Evolutionary conservation across 352 stramenopile genomes (phyloP), one percentile per base, ranked within the genome.

Genomic region (Pythium coloratum): DNA sequence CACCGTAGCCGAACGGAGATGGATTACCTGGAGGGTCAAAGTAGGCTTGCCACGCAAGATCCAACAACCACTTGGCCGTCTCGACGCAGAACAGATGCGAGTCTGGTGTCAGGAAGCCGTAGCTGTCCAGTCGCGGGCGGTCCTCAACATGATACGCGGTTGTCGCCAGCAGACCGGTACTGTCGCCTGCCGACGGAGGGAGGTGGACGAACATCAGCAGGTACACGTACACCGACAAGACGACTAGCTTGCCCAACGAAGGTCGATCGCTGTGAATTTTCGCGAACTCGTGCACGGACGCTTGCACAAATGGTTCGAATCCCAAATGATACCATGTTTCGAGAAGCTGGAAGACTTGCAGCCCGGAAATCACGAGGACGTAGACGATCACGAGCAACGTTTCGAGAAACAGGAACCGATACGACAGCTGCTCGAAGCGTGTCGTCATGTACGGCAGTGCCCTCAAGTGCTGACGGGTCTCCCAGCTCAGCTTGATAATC

Each of bases 1-100:
- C 78, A 1, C 88, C 88, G 59, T 92, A 92, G 8, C 88, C 88
- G 36, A 78, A 91, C 20, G 87, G 67, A n/a, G 86, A 92, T 26
- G 84, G 81, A 9, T 82, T 87, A 6, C 88, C 89, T 20, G 78
- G 68, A 9, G 88, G 87, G 42, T 96, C 89, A 53, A 95, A 95
- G 70, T 96, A 96, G 18, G 88, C 85, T 65, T 96, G 88, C 75
- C 85, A 95, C 26, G 89, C 83, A 9, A 96, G 64, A 56, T 96
- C 88, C 28, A 96, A 66, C 26, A 96, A 56, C 84, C 84, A 94
- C 32, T 77, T 77, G 16, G 89, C 82, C 2, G 89, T 94, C 74
- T 96, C 86, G 30, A 96, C 86, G 59, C 89, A 96, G 66, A 96
- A 96, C 13, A 96, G 68, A 62, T 90, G 88, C 9, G 82, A 89